These are phyloP conservation scores for Aspergillus spinulosporus DNA, from an alignment of 2,329 filamentous ascomycete genomes.

Conservation along the genomic window DNA sequence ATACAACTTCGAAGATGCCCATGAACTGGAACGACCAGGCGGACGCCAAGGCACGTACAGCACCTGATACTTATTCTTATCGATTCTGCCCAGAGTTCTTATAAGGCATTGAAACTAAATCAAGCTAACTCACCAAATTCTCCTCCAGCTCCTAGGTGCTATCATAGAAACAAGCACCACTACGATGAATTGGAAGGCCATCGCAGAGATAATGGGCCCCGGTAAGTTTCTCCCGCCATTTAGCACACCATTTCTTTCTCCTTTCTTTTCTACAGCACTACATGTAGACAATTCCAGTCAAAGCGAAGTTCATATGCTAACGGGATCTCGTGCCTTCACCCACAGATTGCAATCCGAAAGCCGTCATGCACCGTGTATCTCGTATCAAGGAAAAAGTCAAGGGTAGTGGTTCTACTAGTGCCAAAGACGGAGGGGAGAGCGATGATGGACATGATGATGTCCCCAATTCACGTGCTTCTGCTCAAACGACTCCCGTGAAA, in stretches of 20 bases:
- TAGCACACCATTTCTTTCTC: not conserved
- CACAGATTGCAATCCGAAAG: constrained; percentile 26
- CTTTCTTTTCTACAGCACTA: too few species aligned
- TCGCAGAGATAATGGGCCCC: not conserved
- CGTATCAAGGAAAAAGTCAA: constrained; percentile 22
- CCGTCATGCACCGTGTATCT: constrained; percentile 26
- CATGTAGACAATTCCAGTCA: not conserved
- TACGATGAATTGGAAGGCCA: too few species aligned
- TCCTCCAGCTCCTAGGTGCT: constrained; percentile 25
- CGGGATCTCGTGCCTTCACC: not conserved
- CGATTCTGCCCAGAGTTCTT: too few species aligned
- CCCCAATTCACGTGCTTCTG: not conserved
- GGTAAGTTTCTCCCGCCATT: not conserved
- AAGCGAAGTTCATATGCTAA: not conserved
- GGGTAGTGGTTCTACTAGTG: not conserved
- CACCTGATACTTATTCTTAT: not conserved
- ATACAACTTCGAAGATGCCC: constrained; percentile 23
- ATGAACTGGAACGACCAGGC: constrained; percentile 31
- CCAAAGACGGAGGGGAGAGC: not conserved
- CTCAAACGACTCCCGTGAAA: constrained; percentile 5
- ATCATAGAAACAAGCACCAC: constrained; percentile 17
- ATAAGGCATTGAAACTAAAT: not conserved
- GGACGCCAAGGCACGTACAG: constrained; percentile 30
- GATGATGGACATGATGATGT: not conserved
- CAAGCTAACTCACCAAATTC: not conserved